Conservation (phyloP, 257 asterid species). For the Nicotiana obtusifolia region DNA sequence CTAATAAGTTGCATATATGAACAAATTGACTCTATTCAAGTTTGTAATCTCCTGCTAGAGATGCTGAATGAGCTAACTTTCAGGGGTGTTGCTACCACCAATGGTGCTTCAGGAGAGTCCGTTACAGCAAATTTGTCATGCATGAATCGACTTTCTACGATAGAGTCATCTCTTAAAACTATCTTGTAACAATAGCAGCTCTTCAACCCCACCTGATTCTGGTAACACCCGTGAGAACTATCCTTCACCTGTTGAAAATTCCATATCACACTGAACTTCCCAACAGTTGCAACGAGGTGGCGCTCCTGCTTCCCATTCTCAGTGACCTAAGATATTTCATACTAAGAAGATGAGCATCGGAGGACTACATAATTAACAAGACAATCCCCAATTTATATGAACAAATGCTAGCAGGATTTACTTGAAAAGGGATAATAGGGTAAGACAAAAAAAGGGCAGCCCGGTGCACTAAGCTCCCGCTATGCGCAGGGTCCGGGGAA, state of each 20-base stretch:
- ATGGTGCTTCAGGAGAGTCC: slow-evolving; percentile 46
- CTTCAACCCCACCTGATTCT: slow-evolving; percentile 47
- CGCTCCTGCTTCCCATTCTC: slow-evolving; percentile 95
- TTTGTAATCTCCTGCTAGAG: slow-evolving; percentile 56
- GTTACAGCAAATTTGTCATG: slow-evolving; percentile 84
- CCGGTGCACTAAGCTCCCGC: too few relatives aligned
- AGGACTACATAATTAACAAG: neutral
- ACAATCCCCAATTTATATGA: neutral
- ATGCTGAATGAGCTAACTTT: slow-evolving; percentile 97
- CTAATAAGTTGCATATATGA: neutral
- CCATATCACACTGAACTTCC: slow-evolving; percentile 98
- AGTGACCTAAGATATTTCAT: slow-evolving; percentile 48
- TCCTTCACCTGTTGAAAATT: slow-evolving; percentile 92
- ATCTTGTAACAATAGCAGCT: slow-evolving; percentile 77
- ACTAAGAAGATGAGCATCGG: neutral
- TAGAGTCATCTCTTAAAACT: slow-evolving; percentile 39
- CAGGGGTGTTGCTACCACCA: slow-evolving; percentile 62
- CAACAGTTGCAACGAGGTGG: slow-evolving; percentile 92
- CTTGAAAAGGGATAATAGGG: neutral
- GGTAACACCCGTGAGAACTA: slow-evolving; percentile 80
- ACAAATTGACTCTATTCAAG: slow-evolving; percentile 19
- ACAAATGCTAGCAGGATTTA: neutral
- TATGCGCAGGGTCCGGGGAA: too few relatives aligned
- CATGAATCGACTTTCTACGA: slow-evolving; percentile 66
- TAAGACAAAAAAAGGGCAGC: neutral